Base-by-base conservation (phyloP, 2,329 filamentous ascomycete genomes). In the Penicillium sumatraense region DNA sequence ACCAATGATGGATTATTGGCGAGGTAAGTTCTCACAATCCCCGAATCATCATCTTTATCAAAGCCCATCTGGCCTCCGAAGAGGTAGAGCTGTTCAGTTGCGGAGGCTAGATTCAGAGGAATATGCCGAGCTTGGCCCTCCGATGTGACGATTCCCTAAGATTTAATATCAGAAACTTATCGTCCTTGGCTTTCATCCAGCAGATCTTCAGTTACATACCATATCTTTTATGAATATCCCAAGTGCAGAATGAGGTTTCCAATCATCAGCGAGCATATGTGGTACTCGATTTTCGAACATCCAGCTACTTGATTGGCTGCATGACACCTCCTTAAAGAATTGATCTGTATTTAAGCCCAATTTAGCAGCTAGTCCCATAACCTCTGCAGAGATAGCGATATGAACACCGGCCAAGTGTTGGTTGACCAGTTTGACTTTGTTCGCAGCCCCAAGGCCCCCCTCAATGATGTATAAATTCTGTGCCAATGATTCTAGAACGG, bases 321-420 rank as follows among this genome's bases (percentile, higher is more conserved):
- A 56, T 13, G 46, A 23, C 20, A 64, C 18, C 1, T 14, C n/a
- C 8, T 64, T 53, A 51, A 56, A 63, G 2, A 54, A 49, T 21
- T 54, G 23, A 18, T 49, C 51, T 0, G 81, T 79, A 53, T 86
- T 80, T 23, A 86, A 63, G 0, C 82, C 82, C 3, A 84, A 73
- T 9, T 77, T 76, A 2, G 80, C 80, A 2, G 80, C 83, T 48
- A 86, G 78, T 0, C 81, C 81, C 75, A 85, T 83, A 0, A 81
- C 81, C 67, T 86, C 84, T 11, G 49, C 54, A 6, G 14, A 78
- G 78, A 2, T 73, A 8, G 82, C 77, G 44, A 86, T 84, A 64
- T 86, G 83, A 4, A 84, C 81, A 1, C 81, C 83, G 0, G 82
- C 81, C 38, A 86, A 78, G 4, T 85, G 77, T 60, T 86, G 81